Evolutionary conservation across 2,329 filamentous ascomycete species (phyloP).

Genomic region (Pochonia chlamydosporia): DNA sequence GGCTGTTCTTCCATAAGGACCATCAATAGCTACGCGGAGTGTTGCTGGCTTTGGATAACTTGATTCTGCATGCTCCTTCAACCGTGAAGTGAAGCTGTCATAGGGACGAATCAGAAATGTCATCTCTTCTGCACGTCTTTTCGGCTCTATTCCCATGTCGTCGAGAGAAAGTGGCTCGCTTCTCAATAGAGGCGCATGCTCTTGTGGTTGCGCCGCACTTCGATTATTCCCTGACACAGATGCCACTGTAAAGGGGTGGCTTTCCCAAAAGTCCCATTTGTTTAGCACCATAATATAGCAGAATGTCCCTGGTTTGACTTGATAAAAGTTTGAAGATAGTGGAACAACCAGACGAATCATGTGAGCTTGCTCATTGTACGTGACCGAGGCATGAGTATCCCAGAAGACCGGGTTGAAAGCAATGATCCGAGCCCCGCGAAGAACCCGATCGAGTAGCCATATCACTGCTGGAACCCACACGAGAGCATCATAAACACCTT

Average conservation of each 20-base stretch:
- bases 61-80: constrained; percentile 23
- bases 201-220: too few species aligned
- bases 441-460: constrained; percentile 43
- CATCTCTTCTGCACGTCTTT: constrained; percentile 13
- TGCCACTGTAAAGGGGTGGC: constrained; percentile 44
- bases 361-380: constrained; percentile 31
- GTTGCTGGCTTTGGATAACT: constrained; percentile 18
- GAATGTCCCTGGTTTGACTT: constrained; percentile 33
- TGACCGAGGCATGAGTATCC: constrained; percentile 26
- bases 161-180: constrained; percentile 26
- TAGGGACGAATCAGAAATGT: constrained; percentile 40
- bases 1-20: constrained; percentile 36
- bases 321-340: constrained; percentile 25
- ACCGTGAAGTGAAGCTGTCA: constrained; percentile 35
- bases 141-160: constrained; percentile 4
- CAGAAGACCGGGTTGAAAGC: constrained; percentile 33
- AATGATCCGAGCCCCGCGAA: constrained; percentile 37
- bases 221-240: constrained; percentile 18
- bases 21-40: constrained; percentile 35
- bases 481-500: constrained; percentile 40
- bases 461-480: constrained; percentile 44
- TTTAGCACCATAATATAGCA: constrained; percentile 40
- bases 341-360: constrained; percentile 36
- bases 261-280: constrained; percentile 38
- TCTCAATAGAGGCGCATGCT: constrained; percentile 14